Evolutionary conservation across 495 filamentous ascomycete species (phyloP), one percentile per base, ranked within the genome.

Genomic region (Aspergillus bridgeri): DNA sequence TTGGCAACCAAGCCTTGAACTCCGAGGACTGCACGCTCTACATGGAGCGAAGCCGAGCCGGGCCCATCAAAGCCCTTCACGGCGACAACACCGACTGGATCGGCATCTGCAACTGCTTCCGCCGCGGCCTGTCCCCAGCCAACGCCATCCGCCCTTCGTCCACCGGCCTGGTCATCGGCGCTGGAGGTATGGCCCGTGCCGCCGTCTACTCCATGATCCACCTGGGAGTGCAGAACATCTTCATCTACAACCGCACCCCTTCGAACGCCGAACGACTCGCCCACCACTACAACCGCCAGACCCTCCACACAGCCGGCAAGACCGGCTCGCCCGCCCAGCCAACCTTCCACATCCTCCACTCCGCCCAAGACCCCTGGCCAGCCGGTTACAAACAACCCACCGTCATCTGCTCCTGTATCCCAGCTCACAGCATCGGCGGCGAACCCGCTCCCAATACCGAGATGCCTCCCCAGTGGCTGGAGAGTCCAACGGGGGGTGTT

Each of bases 41-140:
- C 78, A 81, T 75, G 60, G 77, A 86, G 21, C 79, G 86, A 21
- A 84, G 84, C 65, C 83, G 79, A 48, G 76, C 84, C 6, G 88
- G 89, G 0, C 73, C 81, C 0, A 78, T 88, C 15, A 77, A 78
- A 55, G 85, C 79, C 3, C 79, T 91, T 15, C 89, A 89, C 58
- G 89, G 89, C 11, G 88, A 92, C 58, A 93, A 93, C 65, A 92
- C 88, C 0, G 89, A 92, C 71, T 93, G 89, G 86, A 88, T 88
- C 49, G 85, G 88, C n/a, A 89, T 92, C 21, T 71, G 79, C 54
- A 78, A 79, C 21, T 89, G 86, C 59, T 79, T 91, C 43, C 81
- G 85, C 5, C 79, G 88, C 42, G 88, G 88, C 27, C 82, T 92
- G 25, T 91, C 89, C 23, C 89, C 89, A 5, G 80, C 85, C 4